Conservation (phyloP, 352 stramenopile genomes). For the Phytophthora niederhauseri region DNA sequence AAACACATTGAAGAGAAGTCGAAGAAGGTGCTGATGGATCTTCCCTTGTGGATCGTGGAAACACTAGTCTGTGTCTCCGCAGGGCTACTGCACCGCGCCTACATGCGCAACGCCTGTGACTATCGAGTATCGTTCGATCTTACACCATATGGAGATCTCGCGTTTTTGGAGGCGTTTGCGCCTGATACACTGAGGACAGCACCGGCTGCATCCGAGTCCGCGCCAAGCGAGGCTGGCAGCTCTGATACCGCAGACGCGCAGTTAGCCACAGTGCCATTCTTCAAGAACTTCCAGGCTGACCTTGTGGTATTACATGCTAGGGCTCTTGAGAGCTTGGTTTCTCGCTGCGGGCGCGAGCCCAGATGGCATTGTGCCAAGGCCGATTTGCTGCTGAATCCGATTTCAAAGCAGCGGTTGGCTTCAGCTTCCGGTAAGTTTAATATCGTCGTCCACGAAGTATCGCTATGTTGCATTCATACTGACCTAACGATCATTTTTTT, state of each 20-base stretch:
- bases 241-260: slow-evolving; percentile 23
- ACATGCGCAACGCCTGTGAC: slow-evolving; percentile 77
- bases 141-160: slow-evolving; percentile 81
- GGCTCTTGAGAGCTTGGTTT: slow-evolving; percentile 57
- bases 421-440: slow-evolving; percentile 54
- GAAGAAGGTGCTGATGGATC: slow-evolving; percentile 47
- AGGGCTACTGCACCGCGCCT: slow-evolving; percentile 67
- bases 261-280: slow-evolving; percentile 51
- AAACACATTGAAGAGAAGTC: slow-evolving; percentile 27
- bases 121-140: slow-evolving; percentile 85
- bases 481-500: slow-evolving; percentile 12
- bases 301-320: slow-evolving; percentile 60
- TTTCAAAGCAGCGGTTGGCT: slow-evolving; percentile 71
- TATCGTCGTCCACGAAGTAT: not conserved
- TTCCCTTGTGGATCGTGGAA: slow-evolving; percentile 76
- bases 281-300: slow-evolving; percentile 64
- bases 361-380: slow-evolving; percentile 79
- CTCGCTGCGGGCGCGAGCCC: slow-evolving; percentile 71
- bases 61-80: slow-evolving; percentile 69
- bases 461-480: not conserved
- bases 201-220: slow-evolving; percentile 24
- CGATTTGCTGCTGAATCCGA: slow-evolving; percentile 72
- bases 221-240: slow-evolving; percentile 3
- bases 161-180: slow-evolving; percentile 74
- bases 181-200: slow-evolving; percentile 38